These are phyloP conservation scores for Kokia cookei DNA, from an alignment of 441 rosid species.

Conservation along the genomic window DNA sequence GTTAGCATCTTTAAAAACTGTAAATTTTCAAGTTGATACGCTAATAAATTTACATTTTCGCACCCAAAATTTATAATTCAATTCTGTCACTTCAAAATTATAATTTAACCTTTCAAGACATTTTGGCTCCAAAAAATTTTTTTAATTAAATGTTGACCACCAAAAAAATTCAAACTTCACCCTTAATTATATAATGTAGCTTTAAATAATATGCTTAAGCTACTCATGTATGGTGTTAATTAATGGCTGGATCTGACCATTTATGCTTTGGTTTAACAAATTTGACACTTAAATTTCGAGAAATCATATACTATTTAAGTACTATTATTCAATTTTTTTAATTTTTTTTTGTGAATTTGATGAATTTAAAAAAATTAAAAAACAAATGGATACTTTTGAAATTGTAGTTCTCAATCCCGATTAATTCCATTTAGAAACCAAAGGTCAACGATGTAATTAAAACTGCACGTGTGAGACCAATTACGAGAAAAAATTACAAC, in stretches of 20 bases:
- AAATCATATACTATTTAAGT: background rate
- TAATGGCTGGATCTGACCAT: background rate
- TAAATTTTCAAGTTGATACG: too few relatives aligned
- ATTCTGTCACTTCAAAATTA: too few relatives aligned
- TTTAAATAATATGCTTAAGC: background rate
- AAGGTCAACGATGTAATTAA: constrained; percentile 27
- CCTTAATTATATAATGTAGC: too few relatives aligned
- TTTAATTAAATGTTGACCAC: too few relatives aligned
- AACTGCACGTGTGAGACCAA: constrained; percentile 26
- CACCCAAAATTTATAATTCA: too few relatives aligned
- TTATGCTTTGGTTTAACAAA: background rate
- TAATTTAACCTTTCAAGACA: too few relatives aligned
- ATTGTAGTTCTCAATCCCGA: constrained; percentile 19
- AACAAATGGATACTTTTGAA: background rate
- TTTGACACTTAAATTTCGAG: background rate
- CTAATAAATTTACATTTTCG: too few relatives aligned
- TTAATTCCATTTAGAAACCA: constrained; percentile 14
- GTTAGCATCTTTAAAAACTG: too few relatives aligned
- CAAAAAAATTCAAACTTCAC: too few relatives aligned
- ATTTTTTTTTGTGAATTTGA: background rate
- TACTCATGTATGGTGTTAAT: background rate
- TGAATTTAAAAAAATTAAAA: background rate
- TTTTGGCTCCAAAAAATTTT: too few relatives aligned
- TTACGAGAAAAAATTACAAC: constrained; percentile 6
- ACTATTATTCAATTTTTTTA: background rate